phyloP scores from a whole-genome alignment of 2,329 filamentous ascomycete genomes.

The Xylariomycetidae sp. region DNA sequence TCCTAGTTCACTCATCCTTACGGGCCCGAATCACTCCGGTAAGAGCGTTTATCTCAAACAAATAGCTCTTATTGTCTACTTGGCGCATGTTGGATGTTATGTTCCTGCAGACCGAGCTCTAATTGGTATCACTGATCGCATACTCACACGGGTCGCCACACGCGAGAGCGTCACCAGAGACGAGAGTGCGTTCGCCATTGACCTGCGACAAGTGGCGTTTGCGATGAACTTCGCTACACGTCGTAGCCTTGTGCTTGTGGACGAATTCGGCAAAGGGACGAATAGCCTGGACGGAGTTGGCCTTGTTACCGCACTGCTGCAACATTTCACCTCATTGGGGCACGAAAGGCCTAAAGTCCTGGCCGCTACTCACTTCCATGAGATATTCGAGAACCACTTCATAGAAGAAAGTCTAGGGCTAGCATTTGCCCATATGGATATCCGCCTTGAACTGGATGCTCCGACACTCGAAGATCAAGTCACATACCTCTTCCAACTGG shows the following conservation, averaged over 20 bases:
- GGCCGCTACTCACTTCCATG: constrained; percentile 61
- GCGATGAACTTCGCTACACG: constrained; percentile 70
- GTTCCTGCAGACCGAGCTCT: constrained; percentile 74
- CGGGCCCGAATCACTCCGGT: constrained; percentile 92
- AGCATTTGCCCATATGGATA: constrained; percentile 66
- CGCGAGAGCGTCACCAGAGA: constrained; percentile 56
- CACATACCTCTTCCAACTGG: constrained; percentile 69
- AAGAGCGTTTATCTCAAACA: constrained; percentile 97
- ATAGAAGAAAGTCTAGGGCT: constrained; percentile 48
- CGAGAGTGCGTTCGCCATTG: constrained; percentile 66
- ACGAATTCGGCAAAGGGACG: constrained; percentile 78
- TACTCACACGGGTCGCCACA: constrained; percentile 80
- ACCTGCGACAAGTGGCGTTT: constrained; percentile 81
- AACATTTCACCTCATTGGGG: constrained; percentile 48
- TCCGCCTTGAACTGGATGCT: constrained; percentile 53
- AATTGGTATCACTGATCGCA: constrained; percentile 88
- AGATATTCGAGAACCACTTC: constrained; percentile 65
- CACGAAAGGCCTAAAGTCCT: constrained; percentile 50
- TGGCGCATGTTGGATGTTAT: constrained; percentile 90
- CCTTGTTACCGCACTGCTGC: constrained; percentile 52
- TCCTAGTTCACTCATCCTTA: constrained; percentile 74
- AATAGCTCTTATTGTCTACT: constrained; percentile 81
- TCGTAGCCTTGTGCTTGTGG: constrained; percentile 78
- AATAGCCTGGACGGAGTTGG: constrained; percentile 54
- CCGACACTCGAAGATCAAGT: constrained; percentile 56